These are phyloP conservation scores for Mycosphaerella sp. DNA, from an alignment of 2,329 filamentous ascomycete species.

Conservation along the genomic window DNA sequence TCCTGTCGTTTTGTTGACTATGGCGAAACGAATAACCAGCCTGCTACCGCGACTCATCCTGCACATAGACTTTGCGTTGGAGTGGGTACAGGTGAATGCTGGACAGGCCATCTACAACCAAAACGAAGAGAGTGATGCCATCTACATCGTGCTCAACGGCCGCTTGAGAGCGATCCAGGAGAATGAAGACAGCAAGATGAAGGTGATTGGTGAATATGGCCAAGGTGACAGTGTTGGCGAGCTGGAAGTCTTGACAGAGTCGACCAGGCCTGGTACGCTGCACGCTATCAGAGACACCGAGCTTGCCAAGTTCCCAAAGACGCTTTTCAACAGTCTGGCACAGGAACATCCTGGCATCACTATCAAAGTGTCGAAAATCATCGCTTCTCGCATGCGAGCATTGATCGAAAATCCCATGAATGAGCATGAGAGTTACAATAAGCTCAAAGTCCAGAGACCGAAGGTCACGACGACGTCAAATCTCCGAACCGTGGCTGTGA, in stretches of 20 bases:
- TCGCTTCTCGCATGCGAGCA: conserved; percentile 87
- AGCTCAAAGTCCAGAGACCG: conserved; percentile 47
- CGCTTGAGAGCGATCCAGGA: conserved; percentile 80
- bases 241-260: conserved; percentile 93
- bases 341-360: conserved; percentile 97
- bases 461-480: conserved; percentile 83
- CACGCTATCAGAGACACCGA: conserved; percentile 97
- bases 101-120: conserved; percentile 93
- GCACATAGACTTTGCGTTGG: conserved; percentile 95
- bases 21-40: conserved; percentile 90
- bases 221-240: conserved; percentile 98
- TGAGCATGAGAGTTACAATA: conserved; percentile 39
- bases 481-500: conserved; percentile 81
- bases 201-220: conserved; percentile 84
- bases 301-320: conserved; percentile 90
- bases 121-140: conserved; percentile 92
- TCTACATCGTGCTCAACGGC: conserved; percentile 95
- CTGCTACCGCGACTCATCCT: conserved; percentile 83
- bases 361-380: conserved; percentile 98
- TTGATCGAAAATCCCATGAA: conserved; percentile 73
- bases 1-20: conserved; percentile 84
- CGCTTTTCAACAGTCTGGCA: conserved; percentile 93
- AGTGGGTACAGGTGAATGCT: conserved; percentile 96
- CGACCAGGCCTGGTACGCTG: conserved; percentile 78
- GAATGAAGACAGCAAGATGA: conserved; percentile 71